These are phyloP conservation scores for Pelargonium australe DNA, from an alignment of 441 rosid species.

Conservation along the genomic window DNA sequence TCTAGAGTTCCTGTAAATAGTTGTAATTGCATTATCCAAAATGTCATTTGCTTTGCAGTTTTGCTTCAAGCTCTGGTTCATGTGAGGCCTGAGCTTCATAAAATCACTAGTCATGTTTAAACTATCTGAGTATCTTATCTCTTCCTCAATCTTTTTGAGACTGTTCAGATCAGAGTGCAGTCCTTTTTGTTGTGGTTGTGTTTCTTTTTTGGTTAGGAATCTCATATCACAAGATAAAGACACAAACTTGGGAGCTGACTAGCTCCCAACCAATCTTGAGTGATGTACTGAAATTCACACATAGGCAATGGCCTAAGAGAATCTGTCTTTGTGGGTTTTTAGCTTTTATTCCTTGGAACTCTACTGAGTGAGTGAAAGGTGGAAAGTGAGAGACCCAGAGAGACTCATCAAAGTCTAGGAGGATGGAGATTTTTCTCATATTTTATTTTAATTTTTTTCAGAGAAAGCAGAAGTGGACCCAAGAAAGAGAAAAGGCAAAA, in stretches of 20 bases:
- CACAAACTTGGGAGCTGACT: constrained; percentile 14
- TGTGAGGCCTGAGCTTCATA: too few species aligned
- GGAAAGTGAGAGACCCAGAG: constrained; percentile 13
- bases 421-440: neutral
- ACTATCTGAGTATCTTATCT: too few species aligned
- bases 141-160: neutral
- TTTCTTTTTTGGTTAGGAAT: neutral
- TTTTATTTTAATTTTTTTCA: neutral
- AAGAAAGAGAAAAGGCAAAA: constrained; percentile 40
- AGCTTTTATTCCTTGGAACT: constrained; percentile 16
- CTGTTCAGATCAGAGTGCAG: neutral
- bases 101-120: too few species aligned
- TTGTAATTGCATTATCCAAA: too few species aligned
- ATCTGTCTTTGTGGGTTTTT: constrained; percentile 22
- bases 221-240: constrained; percentile 2
- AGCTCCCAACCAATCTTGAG: constrained; percentile 20
- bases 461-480: constrained; percentile 29
- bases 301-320: constrained; percentile 16
- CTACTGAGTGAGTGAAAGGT: constrained; percentile 14
- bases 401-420: neutral
- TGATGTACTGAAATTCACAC: constrained; percentile 13
- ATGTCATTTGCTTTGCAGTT: too few species aligned
- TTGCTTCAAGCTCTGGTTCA: too few species aligned
- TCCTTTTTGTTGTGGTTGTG: neutral
- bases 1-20: too few species aligned